Evolutionary conservation across 106 monocot species (phyloP).

Genomic region (Phalaenopsis equestris): DNA sequence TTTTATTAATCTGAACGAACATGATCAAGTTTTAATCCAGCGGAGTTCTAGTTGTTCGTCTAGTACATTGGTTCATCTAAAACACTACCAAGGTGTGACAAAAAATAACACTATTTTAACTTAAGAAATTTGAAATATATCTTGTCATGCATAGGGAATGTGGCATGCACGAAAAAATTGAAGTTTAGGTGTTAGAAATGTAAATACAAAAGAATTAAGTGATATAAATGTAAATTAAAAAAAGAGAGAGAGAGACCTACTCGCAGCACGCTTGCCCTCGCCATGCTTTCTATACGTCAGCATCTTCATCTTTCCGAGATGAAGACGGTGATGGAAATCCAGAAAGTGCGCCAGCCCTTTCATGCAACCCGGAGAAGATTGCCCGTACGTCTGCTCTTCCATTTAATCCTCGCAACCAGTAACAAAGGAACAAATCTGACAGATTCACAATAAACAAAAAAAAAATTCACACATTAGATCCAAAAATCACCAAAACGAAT

Average conservation of each 20-base stretch:
- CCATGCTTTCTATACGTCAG: slow-evolving; percentile 1
- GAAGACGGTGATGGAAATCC: neutral
- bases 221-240: neutral
- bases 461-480: neutral
- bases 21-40: too few relatives aligned
- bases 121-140: too few relatives aligned
- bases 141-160: too few relatives aligned
- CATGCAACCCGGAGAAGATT: slow-evolving; percentile 1
- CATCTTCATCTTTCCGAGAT: slow-evolving; percentile 11
- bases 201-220: too few relatives aligned
- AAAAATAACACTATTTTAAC: too few relatives aligned
- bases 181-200: too few relatives aligned
- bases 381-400: neutral
- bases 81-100: too few relatives aligned
- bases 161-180: too few relatives aligned
- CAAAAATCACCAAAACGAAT: neutral
- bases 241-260: neutral
- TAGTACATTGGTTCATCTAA: too few relatives aligned
- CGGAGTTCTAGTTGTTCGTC: too few relatives aligned
- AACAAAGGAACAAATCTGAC: neutral
- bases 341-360: neutral
- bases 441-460: neutral
- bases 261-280: slow-evolving; percentile 4
- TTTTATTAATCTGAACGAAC: too few relatives aligned
- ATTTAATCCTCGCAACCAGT: neutral